These are phyloP conservation scores for Aspergillus flavus DNA, from an alignment of 2,329 filamentous ascomycete species.

Conservation along the genomic window DNA sequence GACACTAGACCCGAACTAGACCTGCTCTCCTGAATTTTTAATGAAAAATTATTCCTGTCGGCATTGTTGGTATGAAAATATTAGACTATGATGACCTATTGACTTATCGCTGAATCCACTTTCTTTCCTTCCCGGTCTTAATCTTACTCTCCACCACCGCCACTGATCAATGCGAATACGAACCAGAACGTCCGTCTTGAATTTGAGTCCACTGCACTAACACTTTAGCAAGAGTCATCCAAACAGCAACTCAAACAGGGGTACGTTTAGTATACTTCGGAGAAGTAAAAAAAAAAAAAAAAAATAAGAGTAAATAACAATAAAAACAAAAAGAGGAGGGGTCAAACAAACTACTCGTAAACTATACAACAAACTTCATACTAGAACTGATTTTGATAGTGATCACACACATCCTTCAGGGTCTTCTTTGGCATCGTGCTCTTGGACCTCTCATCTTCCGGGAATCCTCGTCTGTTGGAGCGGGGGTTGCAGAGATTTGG, in stretches of 20 bases:
- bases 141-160: slow-evolving; percentile 6
- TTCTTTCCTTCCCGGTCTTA: not conserved
- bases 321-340: not conserved
- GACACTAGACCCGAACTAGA: slow-evolving; percentile 5
- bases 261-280: too few species aligned
- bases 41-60: slow-evolving; percentile 1
- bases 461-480: not conserved
- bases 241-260: not conserved
- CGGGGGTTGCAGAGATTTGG: slow-evolving; percentile 1
- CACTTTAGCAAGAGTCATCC: not conserved
- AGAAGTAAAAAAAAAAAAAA: not conserved
- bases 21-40: not conserved
- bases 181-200: not conserved
- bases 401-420: not conserved
- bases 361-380: not conserved
- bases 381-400: slow-evolving; percentile 5
- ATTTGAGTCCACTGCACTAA: not conserved
- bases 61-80: not conserved
- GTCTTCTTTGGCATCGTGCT: not conserved
- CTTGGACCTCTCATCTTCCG: slow-evolving; percentile 1
- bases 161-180: not conserved
- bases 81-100: not conserved
- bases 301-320: not conserved
- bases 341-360: not conserved
- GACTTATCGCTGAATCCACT: slow-evolving; percentile 5